A percentile compares a stretch with the other conserved stretches of the same genome.
Evolutionary conservation across 208 protist genomes (phyloP).

Genomic region (Tritrichomonas foetus): DNA sequence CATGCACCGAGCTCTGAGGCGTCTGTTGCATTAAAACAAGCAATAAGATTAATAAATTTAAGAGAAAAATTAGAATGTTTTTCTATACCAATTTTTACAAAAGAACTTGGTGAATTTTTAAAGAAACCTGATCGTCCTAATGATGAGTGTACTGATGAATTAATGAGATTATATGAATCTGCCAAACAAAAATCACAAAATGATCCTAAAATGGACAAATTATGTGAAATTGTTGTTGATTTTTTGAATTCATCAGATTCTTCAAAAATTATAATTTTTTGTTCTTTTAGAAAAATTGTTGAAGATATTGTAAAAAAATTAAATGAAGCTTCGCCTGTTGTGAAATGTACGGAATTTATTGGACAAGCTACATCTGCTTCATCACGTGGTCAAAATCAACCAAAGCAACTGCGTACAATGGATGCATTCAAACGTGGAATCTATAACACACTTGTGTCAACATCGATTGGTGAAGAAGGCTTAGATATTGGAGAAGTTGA

Average conservation of each 20-base stretch:
- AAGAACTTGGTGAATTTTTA: background rate
- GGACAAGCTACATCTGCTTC: background rate
- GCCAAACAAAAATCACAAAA: background rate
- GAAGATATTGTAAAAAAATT: background rate
- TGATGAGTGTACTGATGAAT: background rate
- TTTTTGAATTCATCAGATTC: background rate
- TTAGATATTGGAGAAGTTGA: conserved; percentile 62
- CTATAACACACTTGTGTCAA: conserved; percentile 55
- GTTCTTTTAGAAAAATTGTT: background rate
- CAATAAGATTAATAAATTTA: background rate
- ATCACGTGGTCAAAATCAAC: background rate
- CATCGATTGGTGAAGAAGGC: conserved; percentile 59
- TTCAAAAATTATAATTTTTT: background rate
- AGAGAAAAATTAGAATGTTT: background rate
- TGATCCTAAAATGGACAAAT: conserved; percentile 23
- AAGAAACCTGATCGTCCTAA: background rate
- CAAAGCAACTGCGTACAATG: background rate
- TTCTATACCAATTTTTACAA: background rate
- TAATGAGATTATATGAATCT: background rate
- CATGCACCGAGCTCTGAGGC: background rate
- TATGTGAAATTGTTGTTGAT: conserved; percentile 27
- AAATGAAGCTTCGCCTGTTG: background rate
- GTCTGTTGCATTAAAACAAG: background rate
- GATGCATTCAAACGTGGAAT: conserved; percentile 45
- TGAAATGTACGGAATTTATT: background rate